Percentiles rank a stretch among this genome's conserved stretches.
Evolutionary conservation across 78 protist species (phyloP).

Genomic region (Polysphondylium violaceum): DNA sequence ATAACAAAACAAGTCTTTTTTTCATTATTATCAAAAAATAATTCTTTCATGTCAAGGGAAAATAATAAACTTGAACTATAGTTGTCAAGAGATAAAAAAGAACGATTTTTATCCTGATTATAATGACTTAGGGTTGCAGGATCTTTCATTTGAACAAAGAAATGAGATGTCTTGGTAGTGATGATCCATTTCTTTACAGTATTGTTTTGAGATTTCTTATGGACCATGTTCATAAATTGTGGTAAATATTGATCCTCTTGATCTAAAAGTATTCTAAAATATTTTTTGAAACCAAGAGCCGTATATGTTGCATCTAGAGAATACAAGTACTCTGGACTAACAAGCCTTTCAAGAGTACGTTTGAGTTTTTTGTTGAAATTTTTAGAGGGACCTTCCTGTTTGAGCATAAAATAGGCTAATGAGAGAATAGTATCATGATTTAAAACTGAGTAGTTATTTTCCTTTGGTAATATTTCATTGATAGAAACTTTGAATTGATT

Average conservation of each 20-base stretch:
- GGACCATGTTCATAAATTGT: conserved; percentile 2
- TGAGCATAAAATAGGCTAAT: conserved; percentile 9
- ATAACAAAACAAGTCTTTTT: too few species aligned
- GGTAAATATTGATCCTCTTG: conserved; percentile 35
- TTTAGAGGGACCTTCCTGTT: too few species aligned
- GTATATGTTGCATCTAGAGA: conserved; percentile 20
- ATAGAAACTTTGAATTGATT: conserved; percentile 1
- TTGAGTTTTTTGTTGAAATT: too few species aligned
- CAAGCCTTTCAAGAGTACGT: conserved; percentile 10
- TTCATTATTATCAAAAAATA: too few species aligned
- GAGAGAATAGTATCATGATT: conserved; percentile 28
- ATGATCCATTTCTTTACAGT: conserved; percentile 31
- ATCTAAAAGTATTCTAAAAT: conserved; percentile 11
- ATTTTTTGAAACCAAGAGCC: background rate
- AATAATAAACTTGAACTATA: too few species aligned
- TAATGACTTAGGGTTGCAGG: too few species aligned
- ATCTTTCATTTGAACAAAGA: conserved; percentile 34
- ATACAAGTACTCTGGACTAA: conserved; percentile 34
- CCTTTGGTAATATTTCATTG: background rate
- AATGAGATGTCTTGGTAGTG: conserved; percentile 20
- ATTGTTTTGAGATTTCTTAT: background rate
- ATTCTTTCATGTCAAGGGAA: too few species aligned
- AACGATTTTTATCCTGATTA: too few species aligned
- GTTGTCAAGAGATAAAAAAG: too few species aligned
- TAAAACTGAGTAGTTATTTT: conserved; percentile 1